Evolutionary conservation across 345 rosid genomes (phyloP), one percentile per base, ranked within the genome.

Genomic region (Trapa incisa): DNA sequence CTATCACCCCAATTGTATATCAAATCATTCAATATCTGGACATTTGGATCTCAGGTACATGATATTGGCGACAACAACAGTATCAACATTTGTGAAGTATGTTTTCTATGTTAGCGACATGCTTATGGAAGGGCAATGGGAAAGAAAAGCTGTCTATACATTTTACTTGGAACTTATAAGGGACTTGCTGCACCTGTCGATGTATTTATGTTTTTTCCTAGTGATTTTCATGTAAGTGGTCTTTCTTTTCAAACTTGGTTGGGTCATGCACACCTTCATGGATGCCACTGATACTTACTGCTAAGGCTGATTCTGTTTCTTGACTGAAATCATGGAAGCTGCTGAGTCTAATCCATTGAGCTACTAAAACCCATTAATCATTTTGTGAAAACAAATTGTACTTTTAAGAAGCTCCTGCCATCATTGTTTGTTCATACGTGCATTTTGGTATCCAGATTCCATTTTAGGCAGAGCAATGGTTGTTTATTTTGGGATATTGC

Each of bases 91-190:
- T 76, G 86, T 88, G 15, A 93, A 93, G 72, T 93, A 90, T 79
- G 72, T 83, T 67, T 93, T 93, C 82, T 88, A 90, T 73, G 92
- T 93, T 35, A 93, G 81, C 65, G 97, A 93, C 82, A 84, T 86
- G 86, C 84, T 88, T 35, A 88, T 80, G 92, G 98, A 93, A 76
- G 98, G 98, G 65, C 98, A 93, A 75, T 93, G 98, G 98, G 98
- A 93, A 77, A 80, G 67, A 69, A 93, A 85, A 77, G 89, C 97
- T 70, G 88, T 93, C 47, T 93, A 87, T 69, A 93, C 97, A 69
- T 93, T 93, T 76, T 93, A 90, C 79, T 74, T 93, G 86, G 98
- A 93, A 77, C 96, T 93, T 70, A 75, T 93, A 16, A 89, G 89
- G 11, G 98, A 93, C 83, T 79, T 93, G 88, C 96, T 93, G 72